Base-by-base conservation (phyloP, 257 asterid species). In the Oldenlandia corymbosa region DNA sequence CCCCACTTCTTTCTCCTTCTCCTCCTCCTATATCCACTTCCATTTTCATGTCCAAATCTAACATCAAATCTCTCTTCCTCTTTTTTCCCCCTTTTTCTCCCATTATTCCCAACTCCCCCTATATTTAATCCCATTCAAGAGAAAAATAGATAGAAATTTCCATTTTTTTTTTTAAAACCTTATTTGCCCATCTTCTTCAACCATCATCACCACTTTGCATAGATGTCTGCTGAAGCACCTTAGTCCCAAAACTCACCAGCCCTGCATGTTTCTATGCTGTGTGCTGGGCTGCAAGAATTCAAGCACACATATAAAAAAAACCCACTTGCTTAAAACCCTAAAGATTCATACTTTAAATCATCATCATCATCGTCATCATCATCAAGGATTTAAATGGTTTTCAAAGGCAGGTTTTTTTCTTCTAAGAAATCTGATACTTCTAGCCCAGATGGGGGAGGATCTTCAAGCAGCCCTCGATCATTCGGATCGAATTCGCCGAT, bases 381-480 rank as follows among this genome's bases (percentile, higher is more conserved):
- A 34, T 5, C 50, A 12, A 45, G 21, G 42, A 52, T n/a, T n/a
- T n/a, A n/a, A n/a, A 92, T 92, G 99, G 98, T 91, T 78, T 92
- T 92, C 73, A 90, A 92, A 69, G 96, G 91, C 7, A 64, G 99
- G 50, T 87, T 92, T 59, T 92, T 92, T 43, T 87, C 99, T 2
- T 92, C 99, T 0, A 92, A 87, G 69, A 92, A 92, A 69, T 84
- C 97, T 3, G 94, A 84, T 52, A 65, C 95, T 66, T 87, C 89
- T 10, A 87, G 96, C 85, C 93, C 97, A 4, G 95, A 85, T 74
- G 97, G 97, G 5, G 95, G 83, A 73, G 97, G 97, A 79, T 92
- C 95, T 48, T 88, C 90, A 65, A 83, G 80, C 66, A 88, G 96
- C 71, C 93, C 96, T 12, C 75, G 88, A 81, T 89, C 99, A 17